Base-by-base conservation (phyloP, 805 yeast species). In the Ogataea thermomethanolica region DNA sequence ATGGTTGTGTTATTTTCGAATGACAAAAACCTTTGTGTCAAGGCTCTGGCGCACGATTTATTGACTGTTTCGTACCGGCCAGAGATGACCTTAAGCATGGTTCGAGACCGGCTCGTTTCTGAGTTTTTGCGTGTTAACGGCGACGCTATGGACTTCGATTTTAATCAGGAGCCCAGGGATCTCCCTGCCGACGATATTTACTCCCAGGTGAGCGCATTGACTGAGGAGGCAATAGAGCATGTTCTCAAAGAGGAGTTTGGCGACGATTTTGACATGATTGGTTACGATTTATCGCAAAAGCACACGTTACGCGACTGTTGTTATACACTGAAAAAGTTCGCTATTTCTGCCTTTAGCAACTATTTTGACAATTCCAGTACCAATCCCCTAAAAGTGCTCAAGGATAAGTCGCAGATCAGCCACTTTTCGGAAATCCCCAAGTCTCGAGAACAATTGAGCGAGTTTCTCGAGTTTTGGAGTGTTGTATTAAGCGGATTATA, bases 1-100 rank as follows among this genome's bases (percentile, higher is more conserved):
- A 54, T 77, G 44, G 83, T 82, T 7, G 71, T 89, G 2, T 58
- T 86, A 20, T 53, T 89, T 44, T 82, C 96, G 0, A 85, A 90
- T 56, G 97, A 90, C 58, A 83, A 79, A 50, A 90, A 89, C 56
- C 67, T 90, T 7, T 87, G 96, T 58, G 59, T 76, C 46, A 84
- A 84, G 58, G 95, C 96, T 0, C 61, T 88, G 32, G 61, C 81
- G 2, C 80, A 86, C 53, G 79, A 69, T 2, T 56, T 84, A 0
- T 60, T 79, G 31, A 87, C 95, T 0, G 80, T 88, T 1, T 73
- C 78, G 11, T 75, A 55, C 44, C 55, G 71, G n/a, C 45, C 56
- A 8, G 63, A 55, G 8, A 73, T 78, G 78, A 64, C 63, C 8
- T 72, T 76, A 0, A 49, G 56, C 10, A 38, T 68, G 21, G 74